Evolutionary conservation across 2,329 filamentous ascomycete species (phyloP), one percentile per base, ranked within the genome.

Genomic region (Aspergillus calidoustus): DNA sequence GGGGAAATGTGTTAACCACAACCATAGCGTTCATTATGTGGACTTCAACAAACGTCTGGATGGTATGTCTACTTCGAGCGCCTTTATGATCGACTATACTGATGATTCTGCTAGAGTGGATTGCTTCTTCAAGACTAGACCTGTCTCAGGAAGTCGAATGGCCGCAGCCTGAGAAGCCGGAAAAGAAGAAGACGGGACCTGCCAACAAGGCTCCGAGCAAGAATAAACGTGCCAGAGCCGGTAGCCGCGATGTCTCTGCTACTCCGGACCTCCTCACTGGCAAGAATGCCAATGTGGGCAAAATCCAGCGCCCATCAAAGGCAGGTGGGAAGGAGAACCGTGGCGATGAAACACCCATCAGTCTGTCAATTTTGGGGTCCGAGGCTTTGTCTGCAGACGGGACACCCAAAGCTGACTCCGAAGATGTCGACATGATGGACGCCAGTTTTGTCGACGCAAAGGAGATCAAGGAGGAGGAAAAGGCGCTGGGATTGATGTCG

Each of bases 31-130:
- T 72, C 96, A 98, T 77, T 98, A 97, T 76, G 92, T 97, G 74
- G 96, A 96, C 72, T 98, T 97, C 86, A 98, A 98, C 80, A 98
- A 98, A 71, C 87, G 87, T 82, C 81, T 89, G 34, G 86, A 89
- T 69, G 82, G 80, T 82, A 72, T 64, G 74, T 66, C 34, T 54
- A 53, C 17, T 44, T 50, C 46, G 2, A 43, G 43, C 22, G 13
- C 19, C 9, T 23, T 44, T 34, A 54, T 11, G 44, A 31, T 17
- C 17, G 25, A 22, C 30, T 48, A 57, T 68, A 43, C 66, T 76
- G 56, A 78, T 84, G 23, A 83, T 22, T 7, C 19, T 67, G 13
- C 82, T 86, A 81, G 95, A 99, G 82, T 99, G 95, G 95, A 89
- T 99, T 9, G 84, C 91, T 1, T 86, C 90, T 31, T 84, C 87